A percentile compares a stretch with the other conserved stretches of the same genome.
These are phyloP conservation scores for Saprolegnia diclina DNA, from an alignment of 352 stramenopile species.

Conservation along the genomic window DNA sequence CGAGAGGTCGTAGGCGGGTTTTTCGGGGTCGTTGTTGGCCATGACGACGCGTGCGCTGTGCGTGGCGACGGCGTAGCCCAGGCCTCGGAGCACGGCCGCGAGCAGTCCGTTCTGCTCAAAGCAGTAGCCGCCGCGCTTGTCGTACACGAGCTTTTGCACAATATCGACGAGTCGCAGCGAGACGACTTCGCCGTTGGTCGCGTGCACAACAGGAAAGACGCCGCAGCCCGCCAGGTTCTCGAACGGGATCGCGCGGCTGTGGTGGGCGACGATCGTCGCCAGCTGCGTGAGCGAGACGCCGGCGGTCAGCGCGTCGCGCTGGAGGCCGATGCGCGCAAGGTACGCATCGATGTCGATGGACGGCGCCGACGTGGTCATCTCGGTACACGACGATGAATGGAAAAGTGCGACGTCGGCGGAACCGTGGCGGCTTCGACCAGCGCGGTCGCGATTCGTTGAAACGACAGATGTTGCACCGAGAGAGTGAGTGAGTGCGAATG, in stretches of 20 bases:
- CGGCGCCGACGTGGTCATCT: background rate
- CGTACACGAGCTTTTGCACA: slow-evolving; percentile 19
- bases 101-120: slow-evolving; percentile 25
- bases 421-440: too few species aligned
- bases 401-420: background rate
- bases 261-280: background rate
- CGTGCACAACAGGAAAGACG: slow-evolving; percentile 10
- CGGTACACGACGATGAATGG: background rate
- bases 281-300: background rate
- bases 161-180: slow-evolving; percentile 5
- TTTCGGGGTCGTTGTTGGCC: background rate
- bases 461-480: too few species aligned
- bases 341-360: slow-evolving; percentile 19
- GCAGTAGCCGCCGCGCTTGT: slow-evolving; percentile 22
- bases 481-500: too few species aligned
- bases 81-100: background rate
- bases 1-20: background rate
- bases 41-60: slow-evolving; percentile 3
- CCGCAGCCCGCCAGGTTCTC: slow-evolving; percentile 15
- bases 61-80: slow-evolving; percentile 16
- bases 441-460: too few species aligned
- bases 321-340: slow-evolving; percentile 9
- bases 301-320: background rate
- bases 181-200: slow-evolving; percentile 9
- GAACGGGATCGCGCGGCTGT: slow-evolving; percentile 14